These are phyloP conservation scores for Letharia columbiana DNA, from an alignment of 495 filamentous ascomycete species.

Conservation along the genomic window DNA sequence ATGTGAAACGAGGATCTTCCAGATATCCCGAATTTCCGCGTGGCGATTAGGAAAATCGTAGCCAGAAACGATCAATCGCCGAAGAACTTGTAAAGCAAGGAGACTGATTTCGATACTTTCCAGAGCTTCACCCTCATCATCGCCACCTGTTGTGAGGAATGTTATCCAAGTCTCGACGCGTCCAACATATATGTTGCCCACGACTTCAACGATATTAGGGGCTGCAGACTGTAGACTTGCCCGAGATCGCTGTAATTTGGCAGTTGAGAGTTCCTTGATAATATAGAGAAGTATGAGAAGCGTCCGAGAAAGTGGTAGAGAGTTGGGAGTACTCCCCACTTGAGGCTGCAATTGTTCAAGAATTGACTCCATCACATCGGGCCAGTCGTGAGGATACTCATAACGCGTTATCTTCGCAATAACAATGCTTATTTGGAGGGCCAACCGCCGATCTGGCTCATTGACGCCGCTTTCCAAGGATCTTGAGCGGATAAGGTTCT, in stretches of 20 bases:
- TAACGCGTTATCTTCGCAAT: slow-evolving; percentile 79
- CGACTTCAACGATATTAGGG: slow-evolving; percentile 68
- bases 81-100: slow-evolving; percentile 65
- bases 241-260: slow-evolving; percentile 59
- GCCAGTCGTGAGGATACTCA: slow-evolving; percentile 83
- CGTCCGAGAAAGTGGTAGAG: slow-evolving; percentile 39
- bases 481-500: slow-evolving; percentile 60
- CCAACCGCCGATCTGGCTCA: slow-evolving; percentile 65
- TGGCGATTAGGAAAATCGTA: slow-evolving; percentile 78
- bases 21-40: slow-evolving; percentile 63
- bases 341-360: background rate
- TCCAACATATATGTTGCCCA: slow-evolving; percentile 67
- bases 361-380: slow-evolving; percentile 14
- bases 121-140: slow-evolving; percentile 50
- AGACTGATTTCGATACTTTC: slow-evolving; percentile 65
- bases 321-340: background rate
- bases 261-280: slow-evolving; percentile 82
- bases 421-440: slow-evolving; percentile 78
- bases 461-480: slow-evolving; percentile 62
- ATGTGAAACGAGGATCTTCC: slow-evolving; percentile 61
- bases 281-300: slow-evolving; percentile 73
- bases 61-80: slow-evolving; percentile 69
- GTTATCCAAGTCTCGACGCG: slow-evolving; percentile 63
- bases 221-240: slow-evolving; percentile 63
- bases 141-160: slow-evolving; percentile 46